Conservation (phyloP, 352 stramenopile species). For the Phytopythium kandeliae region DNA sequence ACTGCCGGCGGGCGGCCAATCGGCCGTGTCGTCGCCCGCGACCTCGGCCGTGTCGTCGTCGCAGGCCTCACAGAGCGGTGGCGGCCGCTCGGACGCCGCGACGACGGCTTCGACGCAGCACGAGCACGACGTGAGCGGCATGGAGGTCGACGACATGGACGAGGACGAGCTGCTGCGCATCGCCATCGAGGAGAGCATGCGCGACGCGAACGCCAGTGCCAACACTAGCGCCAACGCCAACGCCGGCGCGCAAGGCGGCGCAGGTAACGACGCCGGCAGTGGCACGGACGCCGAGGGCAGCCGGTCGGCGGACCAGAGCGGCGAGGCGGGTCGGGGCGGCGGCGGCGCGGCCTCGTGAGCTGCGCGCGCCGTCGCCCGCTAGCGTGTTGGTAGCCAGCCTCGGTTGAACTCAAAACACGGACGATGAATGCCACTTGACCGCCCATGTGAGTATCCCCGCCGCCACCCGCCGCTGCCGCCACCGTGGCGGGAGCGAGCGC, state of each 20-base stretch:
- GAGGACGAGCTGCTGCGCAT: slow-evolving; percentile 82
- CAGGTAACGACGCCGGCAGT: slow-evolving; percentile 50
- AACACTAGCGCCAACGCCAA: too few relatives aligned
- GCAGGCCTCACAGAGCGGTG: slow-evolving; percentile 61
- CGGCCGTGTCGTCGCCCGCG: slow-evolving; percentile 60
- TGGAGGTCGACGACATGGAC: slow-evolving; percentile 85
- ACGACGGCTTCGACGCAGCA: slow-evolving; percentile 70
- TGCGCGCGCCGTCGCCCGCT: neutral
- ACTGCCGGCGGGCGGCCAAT: slow-evolving; percentile 56
- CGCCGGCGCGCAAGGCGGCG: slow-evolving; percentile 19
- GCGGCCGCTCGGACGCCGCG: slow-evolving; percentile 55
- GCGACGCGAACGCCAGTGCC: slow-evolving; percentile 67
- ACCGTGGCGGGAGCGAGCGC: too few relatives aligned
- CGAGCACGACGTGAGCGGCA: slow-evolving; percentile 71
- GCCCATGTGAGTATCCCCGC: slow-evolving; percentile 6
- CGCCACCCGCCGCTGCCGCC: too few relatives aligned
- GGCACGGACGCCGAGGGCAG: slow-evolving; percentile 15
- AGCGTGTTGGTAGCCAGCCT: slow-evolving; percentile 5
- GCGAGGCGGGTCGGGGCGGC: slow-evolving; percentile 26
- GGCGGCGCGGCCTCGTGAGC: slow-evolving; percentile 44
- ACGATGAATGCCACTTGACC: slow-evolving; percentile 1
- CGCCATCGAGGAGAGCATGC: slow-evolving; percentile 87
- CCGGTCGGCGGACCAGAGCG: slow-evolving; percentile 6
- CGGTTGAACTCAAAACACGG: neutral
- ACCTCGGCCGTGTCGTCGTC: slow-evolving; percentile 74